A percentile compares a stretch with the other conserved stretches of the same genome.
Evolutionary conservation across 768 basidiomycete species (phyloP).

Genomic region (Suillus occidentalis): DNA sequence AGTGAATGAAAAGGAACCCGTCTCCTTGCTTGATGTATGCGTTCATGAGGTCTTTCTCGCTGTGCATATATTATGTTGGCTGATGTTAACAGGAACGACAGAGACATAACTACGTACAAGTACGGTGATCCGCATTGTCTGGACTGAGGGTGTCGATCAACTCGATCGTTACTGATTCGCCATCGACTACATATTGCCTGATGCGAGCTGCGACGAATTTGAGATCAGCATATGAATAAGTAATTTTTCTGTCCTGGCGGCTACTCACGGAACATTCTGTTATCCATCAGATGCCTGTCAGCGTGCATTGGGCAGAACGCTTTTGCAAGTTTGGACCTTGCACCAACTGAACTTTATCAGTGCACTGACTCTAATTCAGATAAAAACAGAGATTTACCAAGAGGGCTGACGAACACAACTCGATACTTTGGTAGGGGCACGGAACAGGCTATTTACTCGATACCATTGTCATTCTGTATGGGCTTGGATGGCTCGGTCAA

Average conservation of each 20-base stretch:
- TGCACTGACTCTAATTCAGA: too few relatives aligned
- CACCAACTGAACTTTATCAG: neutral
- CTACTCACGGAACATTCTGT: conserved; percentile 1
- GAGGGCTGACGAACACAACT: conserved; percentile 1
- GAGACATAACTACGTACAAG: neutral
- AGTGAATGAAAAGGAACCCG: conserved; percentile 2
- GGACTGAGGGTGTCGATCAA: neutral
- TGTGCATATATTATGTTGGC: neutral
- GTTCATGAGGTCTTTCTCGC: neutral
- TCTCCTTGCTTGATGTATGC: neutral
- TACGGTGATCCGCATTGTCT: neutral
- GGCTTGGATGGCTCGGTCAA: neutral
- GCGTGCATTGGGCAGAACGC: neutral
- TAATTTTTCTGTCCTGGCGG: too few relatives aligned
- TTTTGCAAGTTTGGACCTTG: conserved; percentile 1
- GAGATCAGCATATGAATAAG: neutral
- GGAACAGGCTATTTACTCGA: neutral
- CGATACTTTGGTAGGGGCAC: conserved; percentile 5
- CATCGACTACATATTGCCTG: neutral
- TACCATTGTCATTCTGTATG: neutral
- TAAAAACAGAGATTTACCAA: neutral
- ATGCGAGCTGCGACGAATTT: neutral
- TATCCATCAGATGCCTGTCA: neutral
- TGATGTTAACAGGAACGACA: neutral
- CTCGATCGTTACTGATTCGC: neutral